Percentiles rank a stretch among this genome's conserved stretches.
Evolutionary conservation across 2,329 filamentous ascomycete genomes (phyloP).

Genomic region (Scortechinia acanthostroma): DNA sequence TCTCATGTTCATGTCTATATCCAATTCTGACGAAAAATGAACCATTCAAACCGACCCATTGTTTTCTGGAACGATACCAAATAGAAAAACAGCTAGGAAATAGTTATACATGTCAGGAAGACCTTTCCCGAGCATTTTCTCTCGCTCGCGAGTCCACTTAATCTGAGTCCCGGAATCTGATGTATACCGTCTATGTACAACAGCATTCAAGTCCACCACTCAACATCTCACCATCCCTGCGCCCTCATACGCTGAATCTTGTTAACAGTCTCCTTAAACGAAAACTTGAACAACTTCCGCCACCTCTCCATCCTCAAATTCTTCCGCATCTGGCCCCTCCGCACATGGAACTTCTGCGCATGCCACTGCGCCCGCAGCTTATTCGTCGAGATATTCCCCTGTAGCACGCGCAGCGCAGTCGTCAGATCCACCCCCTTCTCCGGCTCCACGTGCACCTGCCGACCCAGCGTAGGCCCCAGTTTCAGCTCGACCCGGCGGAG

Average conservation of each 20-base stretch:
- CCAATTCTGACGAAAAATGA: too few species aligned
- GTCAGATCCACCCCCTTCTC: slow-evolving; percentile 13
- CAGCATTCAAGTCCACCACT: too few species aligned
- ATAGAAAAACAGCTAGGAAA: too few species aligned
- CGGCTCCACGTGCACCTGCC: slow-evolving; percentile 20
- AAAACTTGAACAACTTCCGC: slow-evolving; percentile 31
- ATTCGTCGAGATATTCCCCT: slow-evolving; percentile 17
- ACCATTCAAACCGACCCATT: too few species aligned
- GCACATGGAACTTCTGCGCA: slow-evolving; percentile 27
- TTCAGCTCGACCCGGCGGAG: slow-evolving; percentile 19
- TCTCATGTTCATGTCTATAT: too few species aligned
- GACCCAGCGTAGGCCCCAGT: slow-evolving; percentile 23
- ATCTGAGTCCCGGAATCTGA: too few species aligned
- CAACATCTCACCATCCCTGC: slow-evolving; percentile 33
- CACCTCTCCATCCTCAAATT: slow-evolving; percentile 23
- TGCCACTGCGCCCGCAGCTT: slow-evolving; percentile 16
- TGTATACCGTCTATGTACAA: too few species aligned
- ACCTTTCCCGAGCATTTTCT: too few species aligned
- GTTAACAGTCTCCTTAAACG: slow-evolving; percentile 27
- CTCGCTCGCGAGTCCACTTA: too few species aligned
- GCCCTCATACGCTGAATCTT: slow-evolving; percentile 30
- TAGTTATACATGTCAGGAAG: too few species aligned
- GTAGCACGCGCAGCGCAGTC: slow-evolving; percentile 12
- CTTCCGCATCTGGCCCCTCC: slow-evolving; percentile 29
- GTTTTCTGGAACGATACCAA: too few species aligned